phyloP scores from a whole-genome alignment of 306 rosid species.

The Lathyrus sativus region DNA sequence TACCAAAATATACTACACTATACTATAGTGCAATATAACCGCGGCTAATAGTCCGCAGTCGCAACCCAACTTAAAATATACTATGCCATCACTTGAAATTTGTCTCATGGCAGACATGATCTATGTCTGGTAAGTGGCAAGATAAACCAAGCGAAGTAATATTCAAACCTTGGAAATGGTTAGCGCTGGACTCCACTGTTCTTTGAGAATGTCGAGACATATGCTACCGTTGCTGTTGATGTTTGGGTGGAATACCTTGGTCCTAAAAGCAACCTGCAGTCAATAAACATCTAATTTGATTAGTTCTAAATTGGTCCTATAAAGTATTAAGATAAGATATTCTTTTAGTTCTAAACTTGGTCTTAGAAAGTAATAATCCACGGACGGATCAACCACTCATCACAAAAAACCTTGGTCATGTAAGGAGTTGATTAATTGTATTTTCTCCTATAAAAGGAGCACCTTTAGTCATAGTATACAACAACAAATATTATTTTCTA shows the following conservation, averaged over 20 bases:
- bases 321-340: neutral
- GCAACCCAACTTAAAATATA: neutral
- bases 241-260: constrained; percentile 93
- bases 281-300: constrained; percentile 8
- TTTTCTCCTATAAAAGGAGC: too few species aligned
- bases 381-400: neutral
- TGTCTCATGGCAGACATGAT: neutral
- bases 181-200: constrained; percentile 94
- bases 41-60: neutral
- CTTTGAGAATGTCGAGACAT: constrained; percentile 92
- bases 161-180: constrained; percentile 85
- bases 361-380: neutral
- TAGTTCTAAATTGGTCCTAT: neutral
- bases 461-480: too few species aligned
- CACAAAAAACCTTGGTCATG: too few species aligned
- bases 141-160: constrained; percentile 6
- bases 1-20: neutral
- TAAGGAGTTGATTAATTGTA: too few species aligned
- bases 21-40: too few species aligned
- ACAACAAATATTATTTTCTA: too few species aligned
- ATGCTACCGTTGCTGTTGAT: constrained; percentile 89
- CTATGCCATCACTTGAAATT: neutral
- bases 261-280: constrained; percentile 92
- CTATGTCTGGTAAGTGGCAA: constrained; percentile 12
- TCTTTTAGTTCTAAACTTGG: neutral